A percentile compares a stretch with the other conserved stretches of the same genome.
Evolutionary conservation across 2,329 filamentous ascomycete genomes (phyloP).

Genomic region (Ceratocystiopsis minuta): DNA sequence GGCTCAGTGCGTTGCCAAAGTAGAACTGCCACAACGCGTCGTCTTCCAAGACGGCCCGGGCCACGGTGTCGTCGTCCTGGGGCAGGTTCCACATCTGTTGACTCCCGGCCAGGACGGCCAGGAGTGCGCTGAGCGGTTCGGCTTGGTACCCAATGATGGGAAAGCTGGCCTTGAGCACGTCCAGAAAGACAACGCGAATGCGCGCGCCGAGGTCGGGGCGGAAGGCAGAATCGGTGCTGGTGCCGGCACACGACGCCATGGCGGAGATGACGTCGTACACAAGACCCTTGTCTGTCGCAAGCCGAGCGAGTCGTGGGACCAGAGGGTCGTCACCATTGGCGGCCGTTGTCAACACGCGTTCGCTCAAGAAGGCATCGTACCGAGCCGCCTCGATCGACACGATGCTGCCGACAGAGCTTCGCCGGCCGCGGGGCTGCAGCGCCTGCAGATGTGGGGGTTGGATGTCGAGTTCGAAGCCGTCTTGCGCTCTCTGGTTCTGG

Average conservation of each 20-base stretch:
- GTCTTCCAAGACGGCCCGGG: conserved; percentile 32
- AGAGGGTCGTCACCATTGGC: conserved; percentile 30
- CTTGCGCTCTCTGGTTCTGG: conserved; percentile 39
- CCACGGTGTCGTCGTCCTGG: conserved; percentile 17
- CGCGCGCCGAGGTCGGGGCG: conserved; percentile 39
- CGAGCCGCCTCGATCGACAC: conserved; percentile 42
- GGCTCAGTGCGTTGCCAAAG: conserved; percentile 50
- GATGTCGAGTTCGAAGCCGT: conserved; percentile 33
- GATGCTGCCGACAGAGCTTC: conserved; percentile 43
- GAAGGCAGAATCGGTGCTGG: conserved; percentile 27
- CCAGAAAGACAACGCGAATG: conserved; percentile 46
- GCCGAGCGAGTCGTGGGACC: conserved; percentile 30
- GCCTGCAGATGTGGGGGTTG: conserved; percentile 8
- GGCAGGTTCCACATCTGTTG: conserved; percentile 34
- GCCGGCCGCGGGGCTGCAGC: conserved; percentile 21
- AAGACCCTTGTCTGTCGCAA: conserved; percentile 29
- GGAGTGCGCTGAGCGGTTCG: conserved; percentile 47
- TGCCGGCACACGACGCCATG: conserved; percentile 30
- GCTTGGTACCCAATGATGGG: conserved; percentile 53
- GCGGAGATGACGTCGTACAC: conserved; percentile 35
- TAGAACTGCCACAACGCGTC: conserved; percentile 36
- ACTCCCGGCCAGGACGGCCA: conserved; percentile 43
- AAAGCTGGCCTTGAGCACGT: conserved; percentile 50
- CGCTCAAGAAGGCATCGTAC: conserved; percentile 39
- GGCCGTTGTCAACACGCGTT: conserved; percentile 22